Evolutionary conservation across 164 flowering plant genomes (phyloP), one percentile per base, ranked within the genome.

Genomic region (Paratinospora sagittata): DNA sequence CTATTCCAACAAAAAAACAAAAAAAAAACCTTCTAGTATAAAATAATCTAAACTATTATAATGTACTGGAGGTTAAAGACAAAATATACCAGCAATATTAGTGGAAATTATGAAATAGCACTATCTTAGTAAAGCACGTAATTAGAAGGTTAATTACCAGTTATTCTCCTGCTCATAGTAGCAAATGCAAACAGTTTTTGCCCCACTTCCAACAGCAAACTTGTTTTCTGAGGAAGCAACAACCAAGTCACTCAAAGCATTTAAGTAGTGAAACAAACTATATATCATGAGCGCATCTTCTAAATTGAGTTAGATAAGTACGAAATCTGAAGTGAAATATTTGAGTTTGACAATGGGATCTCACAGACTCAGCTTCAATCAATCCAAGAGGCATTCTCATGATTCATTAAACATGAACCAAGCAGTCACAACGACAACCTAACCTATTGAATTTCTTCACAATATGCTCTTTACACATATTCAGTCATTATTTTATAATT

Each of bases 191-290:
- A 95, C 98, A 79, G 97, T 88, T 85, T 95, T 95, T 27, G 97
- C 97, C 63, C 99, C 99, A 86, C 99, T 95, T 78, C 99, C 99
- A 77, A 95, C 98, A 70, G 99, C 99, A 78, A 95, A 95, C 82
- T 95, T 95, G 87, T 95, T 95, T 81, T 92, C 99, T 95, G 86
- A 65, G 70, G 61, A 69, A 66, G 34, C 65, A 70, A 73, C 3
- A 19, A 67, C n/a, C 64, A 61, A 34, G 10, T 16, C 37, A 72
- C n/a, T 24, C 37, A 66, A 61, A 61, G 30, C 14, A 61, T 61
- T 60, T 24, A 16, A 61, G 33, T 24, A 3, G 23, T 24, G 26
- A 37, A 64, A 55, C 30, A 34, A 65, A 49, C 12, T 36, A 3
- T 16, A 65, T 52, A 14, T 62, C 27, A 64, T 4, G 14, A 64